phyloP scores from a whole-genome alignment of 2,329 filamentous ascomycete species.

The Geosmithia flava region DNA sequence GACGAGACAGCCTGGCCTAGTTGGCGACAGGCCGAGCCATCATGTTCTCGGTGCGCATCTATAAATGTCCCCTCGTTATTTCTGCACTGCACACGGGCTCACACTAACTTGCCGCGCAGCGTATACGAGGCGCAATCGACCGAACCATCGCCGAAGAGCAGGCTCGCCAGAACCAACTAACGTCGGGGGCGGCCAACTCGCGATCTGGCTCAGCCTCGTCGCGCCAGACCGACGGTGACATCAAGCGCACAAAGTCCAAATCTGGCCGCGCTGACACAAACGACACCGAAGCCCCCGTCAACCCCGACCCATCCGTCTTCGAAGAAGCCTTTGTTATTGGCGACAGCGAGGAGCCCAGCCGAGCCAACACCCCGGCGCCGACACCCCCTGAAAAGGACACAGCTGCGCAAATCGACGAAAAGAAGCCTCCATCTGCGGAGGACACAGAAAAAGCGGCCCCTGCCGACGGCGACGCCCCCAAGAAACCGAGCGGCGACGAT shows the following conservation, averaged over 20 bases:
- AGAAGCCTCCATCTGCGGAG: constrained; percentile 3
- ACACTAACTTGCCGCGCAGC: constrained; percentile 29
- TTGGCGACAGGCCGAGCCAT: background rate
- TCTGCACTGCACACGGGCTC: background rate
- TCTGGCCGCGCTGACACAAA: constrained; percentile 18
- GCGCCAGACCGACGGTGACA: constrained; percentile 24
- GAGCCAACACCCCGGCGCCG: constrained; percentile 44
- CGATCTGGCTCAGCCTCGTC: constrained; percentile 22
- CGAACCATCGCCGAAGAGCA: constrained; percentile 85
- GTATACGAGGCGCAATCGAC: constrained; percentile 76
- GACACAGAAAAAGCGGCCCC: constrained; percentile 5
- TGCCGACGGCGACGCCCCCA: constrained; percentile 9
- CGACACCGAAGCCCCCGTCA: constrained; percentile 22
- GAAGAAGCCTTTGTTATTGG: constrained; percentile 79
- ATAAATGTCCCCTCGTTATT: background rate
- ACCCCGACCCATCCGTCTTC: constrained; percentile 78
- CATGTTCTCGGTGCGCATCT: background rate
- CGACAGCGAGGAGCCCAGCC: constrained; percentile 60
- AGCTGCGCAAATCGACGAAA: constrained; percentile 1
- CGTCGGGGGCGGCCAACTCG: constrained; percentile 11
- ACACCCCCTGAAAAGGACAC: constrained; percentile 21
- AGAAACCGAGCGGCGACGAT: constrained; percentile 7
- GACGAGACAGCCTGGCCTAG: background rate
- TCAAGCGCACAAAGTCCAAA: constrained; percentile 22
- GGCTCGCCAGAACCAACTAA: constrained; percentile 51